These are phyloP conservation scores for Paracamarosporium sp. DNA, from an alignment of 2,329 filamentous ascomycete species.

Conservation along the genomic window DNA sequence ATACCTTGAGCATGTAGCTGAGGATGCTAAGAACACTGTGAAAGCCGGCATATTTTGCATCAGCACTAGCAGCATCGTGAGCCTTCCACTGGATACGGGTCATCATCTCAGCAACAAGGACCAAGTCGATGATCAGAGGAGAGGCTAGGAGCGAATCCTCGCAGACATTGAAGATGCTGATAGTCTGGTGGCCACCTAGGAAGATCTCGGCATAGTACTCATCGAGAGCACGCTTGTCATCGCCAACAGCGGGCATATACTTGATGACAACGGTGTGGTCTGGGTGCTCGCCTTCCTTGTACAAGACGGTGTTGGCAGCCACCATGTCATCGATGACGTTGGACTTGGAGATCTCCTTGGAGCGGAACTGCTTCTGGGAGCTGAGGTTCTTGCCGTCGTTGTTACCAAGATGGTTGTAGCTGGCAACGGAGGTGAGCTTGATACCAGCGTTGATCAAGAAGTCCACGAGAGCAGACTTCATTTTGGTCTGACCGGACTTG, in stretches of 20 bases:
- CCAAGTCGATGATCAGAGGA: constrained; percentile 95
- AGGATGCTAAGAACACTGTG: constrained; percentile 96
- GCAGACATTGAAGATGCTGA: constrained; percentile 98
- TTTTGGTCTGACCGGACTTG: constrained; percentile 99
- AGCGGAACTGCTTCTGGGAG: constrained; percentile 97
- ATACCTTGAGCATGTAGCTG: constrained; percentile 93
- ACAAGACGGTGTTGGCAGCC: constrained; percentile 89
- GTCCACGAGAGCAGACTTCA: constrained; percentile 98
- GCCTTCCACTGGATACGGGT: constrained; percentile 94
- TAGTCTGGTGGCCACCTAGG: constrained; percentile 97
- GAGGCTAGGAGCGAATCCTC: constrained; percentile 97
- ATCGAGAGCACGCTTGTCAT: constrained; percentile 98
- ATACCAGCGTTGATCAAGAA: constrained; percentile 99
- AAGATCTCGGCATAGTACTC: constrained; percentile 99
- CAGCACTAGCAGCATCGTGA: constrained; percentile 56
- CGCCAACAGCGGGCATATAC: constrained; percentile 98
- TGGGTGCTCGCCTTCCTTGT: constrained; percentile 90
- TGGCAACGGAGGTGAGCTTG: constrained; percentile 97
- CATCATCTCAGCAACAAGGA: constrained; percentile 95
- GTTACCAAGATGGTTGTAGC: constrained; percentile 99
- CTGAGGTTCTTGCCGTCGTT: constrained; percentile 99
- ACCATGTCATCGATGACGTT: constrained; percentile 99
- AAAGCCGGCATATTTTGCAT: constrained; percentile 85
- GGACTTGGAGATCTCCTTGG: constrained; percentile 99
- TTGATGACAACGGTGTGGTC: constrained; percentile 99